Percentiles rank a stretch among this genome's conserved stretches.
Conservation (phyloP, 2,329 filamentous ascomycete genomes). For the Diplodia mutila region DNA sequence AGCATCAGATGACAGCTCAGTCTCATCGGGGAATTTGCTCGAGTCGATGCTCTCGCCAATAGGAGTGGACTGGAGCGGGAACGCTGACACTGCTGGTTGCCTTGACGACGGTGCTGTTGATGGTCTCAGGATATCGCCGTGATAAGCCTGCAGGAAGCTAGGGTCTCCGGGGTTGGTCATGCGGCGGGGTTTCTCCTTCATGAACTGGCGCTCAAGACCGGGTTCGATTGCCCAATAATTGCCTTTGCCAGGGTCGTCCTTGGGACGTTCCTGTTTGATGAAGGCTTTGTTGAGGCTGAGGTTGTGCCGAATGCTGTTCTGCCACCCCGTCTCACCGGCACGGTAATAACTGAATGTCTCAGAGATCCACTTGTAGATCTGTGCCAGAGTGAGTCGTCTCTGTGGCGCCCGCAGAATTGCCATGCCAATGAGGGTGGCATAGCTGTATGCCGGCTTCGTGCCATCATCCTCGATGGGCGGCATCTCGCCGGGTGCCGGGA, state of each 20-base stretch:
- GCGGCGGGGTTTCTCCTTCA: constrained; percentile 79
- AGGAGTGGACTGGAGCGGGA: constrained; percentile 22
- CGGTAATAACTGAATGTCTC: constrained; percentile 86
- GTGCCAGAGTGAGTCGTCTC: constrained; percentile 82
- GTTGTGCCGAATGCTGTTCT: constrained; percentile 98
- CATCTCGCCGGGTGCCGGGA: constrained; percentile 79
- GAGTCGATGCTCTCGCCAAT: constrained; percentile 53
- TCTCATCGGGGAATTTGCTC: constrained; percentile 55
- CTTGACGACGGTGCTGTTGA: constrained; percentile 40
- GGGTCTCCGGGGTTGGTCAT: constrained; percentile 48
- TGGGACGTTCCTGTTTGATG: constrained; percentile 91
- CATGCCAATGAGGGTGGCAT: constrained; percentile 95
- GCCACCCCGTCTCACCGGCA: constrained; percentile 86
- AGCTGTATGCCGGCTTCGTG: constrained; percentile 86
- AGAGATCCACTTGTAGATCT: constrained; percentile 99
- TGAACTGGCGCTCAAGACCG: constrained; percentile 86
- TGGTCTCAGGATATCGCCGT: constrained; percentile 41
- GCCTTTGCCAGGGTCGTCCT: constrained; percentile 96
- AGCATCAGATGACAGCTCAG: constrained; percentile 56
- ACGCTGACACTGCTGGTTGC: constrained; percentile 14
- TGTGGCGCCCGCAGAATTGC: constrained; percentile 86
- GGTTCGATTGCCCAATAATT: constrained; percentile 94
- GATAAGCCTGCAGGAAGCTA: constrained; percentile 38
- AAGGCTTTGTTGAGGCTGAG: constrained; percentile 96
- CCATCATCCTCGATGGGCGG: constrained; percentile 82